Evolutionary conservation across 2,329 filamentous ascomycete species (phyloP).

Genomic region (Bipolaris sorokiniana): DNA sequence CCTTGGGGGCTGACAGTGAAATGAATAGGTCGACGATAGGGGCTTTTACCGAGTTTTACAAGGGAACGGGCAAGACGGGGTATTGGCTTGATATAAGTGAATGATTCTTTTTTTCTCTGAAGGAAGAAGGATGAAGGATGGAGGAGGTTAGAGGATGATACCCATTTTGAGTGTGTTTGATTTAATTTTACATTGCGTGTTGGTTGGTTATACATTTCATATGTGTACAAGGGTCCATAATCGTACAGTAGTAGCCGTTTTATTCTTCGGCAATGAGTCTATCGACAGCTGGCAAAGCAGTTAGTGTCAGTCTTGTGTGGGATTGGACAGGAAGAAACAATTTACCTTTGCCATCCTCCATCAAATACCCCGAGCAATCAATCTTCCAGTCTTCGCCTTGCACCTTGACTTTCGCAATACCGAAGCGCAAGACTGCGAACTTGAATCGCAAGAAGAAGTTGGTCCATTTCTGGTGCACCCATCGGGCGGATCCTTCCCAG

Average conservation of each 20-base stretch:
- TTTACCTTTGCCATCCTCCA: slow-evolving; percentile 46
- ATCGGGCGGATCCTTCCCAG: slow-evolving; percentile 41
- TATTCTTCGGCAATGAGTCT: slow-evolving; percentile 40
- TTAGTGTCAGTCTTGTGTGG: slow-evolving; percentile 10
- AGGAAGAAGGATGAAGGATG: too few relatives aligned
- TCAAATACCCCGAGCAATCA: slow-evolving; percentile 42
- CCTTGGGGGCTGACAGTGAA: too few relatives aligned
- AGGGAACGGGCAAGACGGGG: slow-evolving; percentile 22
- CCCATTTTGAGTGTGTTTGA: not conserved
- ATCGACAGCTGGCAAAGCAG: slow-evolving; percentile 34
- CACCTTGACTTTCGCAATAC: slow-evolving; percentile 39
- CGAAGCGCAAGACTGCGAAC: slow-evolving; percentile 43
- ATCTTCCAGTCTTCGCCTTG: slow-evolving; percentile 46
- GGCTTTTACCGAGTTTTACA: slow-evolving; percentile 23
- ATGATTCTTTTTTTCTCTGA: not conserved
- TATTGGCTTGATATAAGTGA: slow-evolving; percentile 13
- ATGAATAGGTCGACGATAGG: slow-evolving; percentile 18
- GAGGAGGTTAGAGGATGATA: not conserved
- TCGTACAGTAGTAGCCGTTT: not conserved
- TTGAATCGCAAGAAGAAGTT: slow-evolving; percentile 47
- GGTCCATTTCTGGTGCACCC: slow-evolving; percentile 46
- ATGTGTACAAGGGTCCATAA: not conserved
- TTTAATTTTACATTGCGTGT: not conserved
- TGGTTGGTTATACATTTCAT: not conserved
- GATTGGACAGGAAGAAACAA: too few relatives aligned